Percentiles rank a stretch among this genome's conserved stretches.
Conservation (phyloP, 306 rosid genomes). For the Clitoria ternatea region DNA sequence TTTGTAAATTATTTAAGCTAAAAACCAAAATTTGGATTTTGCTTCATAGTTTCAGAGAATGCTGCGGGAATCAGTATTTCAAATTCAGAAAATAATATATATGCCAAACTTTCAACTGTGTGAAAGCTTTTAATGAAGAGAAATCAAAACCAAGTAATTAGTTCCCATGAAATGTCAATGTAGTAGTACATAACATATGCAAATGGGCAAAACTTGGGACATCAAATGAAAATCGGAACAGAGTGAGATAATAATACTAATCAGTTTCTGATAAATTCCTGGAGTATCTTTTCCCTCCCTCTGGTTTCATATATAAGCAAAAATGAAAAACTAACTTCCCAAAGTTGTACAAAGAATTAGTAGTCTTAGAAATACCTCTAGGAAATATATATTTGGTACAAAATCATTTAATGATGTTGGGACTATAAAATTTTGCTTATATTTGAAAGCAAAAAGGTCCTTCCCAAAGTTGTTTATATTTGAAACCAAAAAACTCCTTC, state of each 20-base stretch:
- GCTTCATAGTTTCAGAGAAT: background rate
- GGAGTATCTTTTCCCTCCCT: no score
- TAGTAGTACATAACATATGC: background rate
- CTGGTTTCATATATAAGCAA: no score
- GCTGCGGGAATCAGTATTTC: background rate
- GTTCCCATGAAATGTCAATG: background rate
- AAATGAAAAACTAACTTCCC: no score
- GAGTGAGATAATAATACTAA: background rate
- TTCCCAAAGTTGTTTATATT: no score
- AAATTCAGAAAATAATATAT: background rate
- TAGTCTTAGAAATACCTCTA: no score
- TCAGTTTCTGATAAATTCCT: background rate
- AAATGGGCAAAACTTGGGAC: background rate
- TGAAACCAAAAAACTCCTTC: no score
- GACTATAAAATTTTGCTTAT: no score
- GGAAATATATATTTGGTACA: no score
- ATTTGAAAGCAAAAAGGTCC: no score
- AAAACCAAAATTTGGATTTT: background rate
- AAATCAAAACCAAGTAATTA: slow-evolving; percentile 11
- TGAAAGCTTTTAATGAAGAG: background rate
- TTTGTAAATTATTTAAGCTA: background rate
- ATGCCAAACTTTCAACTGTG: background rate
- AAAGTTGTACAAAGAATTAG: no score
- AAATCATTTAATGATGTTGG: no score
- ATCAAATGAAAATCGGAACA: slow-evolving; percentile 3